Evolutionary conservation across 179 eudicot genomes (phyloP).

Genomic region (Gypsophila paniculata): DNA sequence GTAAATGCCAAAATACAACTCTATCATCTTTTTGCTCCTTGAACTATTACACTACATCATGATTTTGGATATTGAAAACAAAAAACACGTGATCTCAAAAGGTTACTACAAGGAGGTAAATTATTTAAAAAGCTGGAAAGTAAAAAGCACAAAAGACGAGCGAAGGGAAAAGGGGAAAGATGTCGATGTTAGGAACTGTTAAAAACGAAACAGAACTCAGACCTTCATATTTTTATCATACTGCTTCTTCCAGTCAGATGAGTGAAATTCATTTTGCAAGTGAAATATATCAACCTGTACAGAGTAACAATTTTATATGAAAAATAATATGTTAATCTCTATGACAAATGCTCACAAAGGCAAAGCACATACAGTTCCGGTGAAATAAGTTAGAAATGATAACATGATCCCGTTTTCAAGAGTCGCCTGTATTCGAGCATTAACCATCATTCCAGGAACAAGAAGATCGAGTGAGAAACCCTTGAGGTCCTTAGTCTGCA

Average conservation of each 20-base stretch:
- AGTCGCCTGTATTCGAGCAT: constrained; percentile 70
- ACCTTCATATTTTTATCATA: constrained; percentile 79
- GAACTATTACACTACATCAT: background rate
- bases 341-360: background rate
- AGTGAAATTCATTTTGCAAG: constrained; percentile 53
- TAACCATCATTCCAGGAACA: constrained; percentile 97
- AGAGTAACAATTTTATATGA: constrained; percentile 4
- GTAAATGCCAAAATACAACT: background rate
- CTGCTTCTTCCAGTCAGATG: constrained; percentile 72
- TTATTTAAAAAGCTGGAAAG: background rate
- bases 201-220: constrained; percentile 5
- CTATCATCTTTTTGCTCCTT: background rate
- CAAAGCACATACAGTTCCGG: constrained; percentile 78
- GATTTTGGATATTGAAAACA: background rate
- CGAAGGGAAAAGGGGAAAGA: background rate
- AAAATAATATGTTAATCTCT: background rate
- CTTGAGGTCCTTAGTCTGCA: constrained; percentile 81
- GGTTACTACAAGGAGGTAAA: background rate
- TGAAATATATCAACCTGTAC: constrained; percentile 78
- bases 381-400: constrained; percentile 84
- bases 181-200: background rate
- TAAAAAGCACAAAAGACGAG: background rate
- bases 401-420: constrained; percentile 89
- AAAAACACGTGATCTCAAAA: background rate
- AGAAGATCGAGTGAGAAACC: constrained; percentile 94